Base-by-base conservation (phyloP, 768 basidiomycete species). In the Leccinum boreale region DNA sequence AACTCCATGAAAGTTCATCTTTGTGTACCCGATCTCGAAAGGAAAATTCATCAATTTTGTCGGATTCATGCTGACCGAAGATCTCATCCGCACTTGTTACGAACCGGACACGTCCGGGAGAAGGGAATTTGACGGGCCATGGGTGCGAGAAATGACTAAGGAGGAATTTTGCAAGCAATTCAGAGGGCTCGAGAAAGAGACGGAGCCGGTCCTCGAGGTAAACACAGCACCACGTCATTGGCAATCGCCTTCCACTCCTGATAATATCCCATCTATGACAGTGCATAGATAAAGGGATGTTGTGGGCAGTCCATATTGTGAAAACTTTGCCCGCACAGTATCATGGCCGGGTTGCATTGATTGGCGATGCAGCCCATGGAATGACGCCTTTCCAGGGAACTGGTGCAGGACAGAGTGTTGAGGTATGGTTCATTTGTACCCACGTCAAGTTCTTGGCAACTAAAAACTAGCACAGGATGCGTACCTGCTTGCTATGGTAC, bases 281-380 rank as follows among this genome's bases (percentile, higher is more conserved):
- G 86, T 83, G 82, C 60, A 74, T 82, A 21, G 79, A 82, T 4
- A 76, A 73, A 48, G 77, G 82, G 2, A 70, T 77, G 23, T 73
- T 81, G 36, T 90, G 89, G 89, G 85, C 84, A 0, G 79, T 90
- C 29, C 83, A 88, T 64, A 79, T 76, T 4, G 73, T 84, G 3
- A 76, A 75, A 52, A 80, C 84, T 6, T 68, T 90, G 21, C 73
- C 73, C 0, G 74, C 82, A 8, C 82, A 78, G 53, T 77, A 79
- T 2, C 76, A 75, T n/a, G 83, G 81, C 17, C 71, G 79, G 10
- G 84, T 86, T 73, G 75, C 73, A 65, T 57, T 80, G 14, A 49
- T 80, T 8, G 78, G 79, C 0, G 78, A 80, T 59, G 75, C 79
- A 64, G 76, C 76, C 19, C 73, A 75, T 36, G 73, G 70, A 2